A percentile compares a stretch with the other conserved stretches of the same genome.
These are phyloP conservation scores for Sistotremastrum suecicum DNA, from an alignment of 768 basidiomycete species.

Conservation along the genomic window DNA sequence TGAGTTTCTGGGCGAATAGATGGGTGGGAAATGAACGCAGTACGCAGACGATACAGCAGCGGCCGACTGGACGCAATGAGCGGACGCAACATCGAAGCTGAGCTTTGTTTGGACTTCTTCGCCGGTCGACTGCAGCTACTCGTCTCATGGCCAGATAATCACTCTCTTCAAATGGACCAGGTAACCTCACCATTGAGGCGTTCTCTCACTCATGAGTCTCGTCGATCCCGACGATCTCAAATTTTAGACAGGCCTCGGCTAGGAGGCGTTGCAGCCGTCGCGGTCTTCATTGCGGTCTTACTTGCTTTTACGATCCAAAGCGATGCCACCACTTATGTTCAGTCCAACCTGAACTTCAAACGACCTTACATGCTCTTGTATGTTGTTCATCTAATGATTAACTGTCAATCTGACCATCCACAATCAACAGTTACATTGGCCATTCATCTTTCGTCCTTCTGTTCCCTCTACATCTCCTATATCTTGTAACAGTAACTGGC, in stretches of 20 bases:
- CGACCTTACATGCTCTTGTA: conserved; percentile 88
- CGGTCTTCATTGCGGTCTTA: conserved; percentile 45
- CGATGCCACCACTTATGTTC: conserved; percentile 35
- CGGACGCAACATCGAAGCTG: conserved; percentile 43
- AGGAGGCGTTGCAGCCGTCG: conserved; percentile 34
- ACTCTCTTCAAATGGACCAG: too few species aligned
- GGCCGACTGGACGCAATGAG: conserved; percentile 50
- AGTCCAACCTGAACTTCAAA: conserved; percentile 58
- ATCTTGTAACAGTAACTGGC: conserved; percentile 38
- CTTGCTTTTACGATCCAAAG: conserved; percentile 67
- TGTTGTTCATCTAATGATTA: conserved; percentile 13
- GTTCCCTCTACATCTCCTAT: conserved; percentile 70
- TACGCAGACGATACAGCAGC: conserved; percentile 36
- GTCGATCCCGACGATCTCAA: neutral
- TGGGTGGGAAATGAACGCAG: conserved; percentile 10
- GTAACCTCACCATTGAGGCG: too few species aligned
- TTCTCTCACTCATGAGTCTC: neutral
- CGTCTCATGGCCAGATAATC: too few species aligned
- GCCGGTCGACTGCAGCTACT: too few species aligned
- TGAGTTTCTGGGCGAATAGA: conserved; percentile 15
- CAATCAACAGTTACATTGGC: conserved; percentile 54
- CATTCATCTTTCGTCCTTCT: conserved; percentile 70
- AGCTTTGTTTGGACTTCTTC: too few species aligned
- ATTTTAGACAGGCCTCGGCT: conserved; percentile 14
- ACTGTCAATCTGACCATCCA: neutral